Base-by-base conservation (phyloP, 2,329 filamentous ascomycete genomes). In the Colletotrichum godetiae region DNA sequence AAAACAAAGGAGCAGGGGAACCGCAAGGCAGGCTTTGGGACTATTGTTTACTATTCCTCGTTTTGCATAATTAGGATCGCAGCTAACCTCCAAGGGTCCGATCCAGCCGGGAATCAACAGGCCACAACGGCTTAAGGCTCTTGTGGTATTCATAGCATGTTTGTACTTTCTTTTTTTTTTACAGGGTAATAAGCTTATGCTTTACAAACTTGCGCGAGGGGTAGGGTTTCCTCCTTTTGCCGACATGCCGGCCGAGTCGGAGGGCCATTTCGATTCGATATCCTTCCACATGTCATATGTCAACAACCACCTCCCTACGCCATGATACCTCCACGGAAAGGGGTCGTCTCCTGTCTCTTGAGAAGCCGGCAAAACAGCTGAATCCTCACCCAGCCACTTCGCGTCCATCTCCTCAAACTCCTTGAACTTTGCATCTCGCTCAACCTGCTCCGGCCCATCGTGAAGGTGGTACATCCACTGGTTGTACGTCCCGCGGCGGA, bases 381-480 rank as follows among this genome's bases (percentile, higher is more conserved):
- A 73, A 13, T 78, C 72, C 13, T 63, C 72, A 5, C 68, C 70
- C 33, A 82, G 46, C 80, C 81, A 82, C 42, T 78, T 57, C n/a
- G 71, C 66, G 22, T 83, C 83, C 37, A 79, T 63, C 11, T 79
- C 72, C 8, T 78, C 80, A 60, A 81, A 84, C 6, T 67, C 53
- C 56, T 76, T 78, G 55, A 84, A 80, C 56, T 74, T 78, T 35
- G 37, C 69, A 24, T 92, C 90, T 0, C 90, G 82, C 62, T 88
- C 85, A 65, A 83, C 75, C 78, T 92, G 91, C 72, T 89, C 88
- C 0, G 82, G 79, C 0, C 90, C 91, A 74, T 92, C 90, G 5
- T 87, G 85, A 2, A 92, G 80, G 74, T 92, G 90, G 66, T 92
- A 92, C 1, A 92, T 82, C 76, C 88, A 86, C 76, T 92, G 90